Evolutionary conservation across 2,329 filamentous ascomycete genomes (phyloP), one percentile per base, ranked within the genome.

Genomic region (Xylaria sp.): DNA sequence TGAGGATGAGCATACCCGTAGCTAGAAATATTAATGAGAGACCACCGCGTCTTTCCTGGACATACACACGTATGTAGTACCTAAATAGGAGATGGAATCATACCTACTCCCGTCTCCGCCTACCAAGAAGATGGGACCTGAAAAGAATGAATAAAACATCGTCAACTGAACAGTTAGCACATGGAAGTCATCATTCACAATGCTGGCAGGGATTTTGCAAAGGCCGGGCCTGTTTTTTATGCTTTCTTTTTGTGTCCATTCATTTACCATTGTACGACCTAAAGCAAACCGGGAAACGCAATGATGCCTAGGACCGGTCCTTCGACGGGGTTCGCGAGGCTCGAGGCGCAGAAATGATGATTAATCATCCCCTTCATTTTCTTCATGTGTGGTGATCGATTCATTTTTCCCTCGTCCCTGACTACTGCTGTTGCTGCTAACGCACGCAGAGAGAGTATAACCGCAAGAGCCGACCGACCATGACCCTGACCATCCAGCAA

Each of bases 201-300:
- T 51, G 59, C 52, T 18, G 5, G 34, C 5, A 3, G 18, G 34
- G 11, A 37, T 49, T 16, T 18, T 47, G 16, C 18, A 48, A 52
- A 10, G 18, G 50, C 44, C 39, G 18, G 23, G 18, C 16, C 34
- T 56, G 9, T 42, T 51, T 58, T 65, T 59, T 61, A 37, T 63
- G 62, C 58, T 59, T 64, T 64, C 55, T 59, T 64, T 65, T 65
- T 69, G 67, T 69, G 67, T 69, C 63, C 67, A 68, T 71, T 69
- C 64, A 68, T 71, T 70, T 70, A 66, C 67, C 65, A 65, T 71
- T 69, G 65, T 68, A 69, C 61, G 66, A 70, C 69, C 68, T 69
- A 71, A 65, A 67, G 67, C 58, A 71, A 71, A 68, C 68, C 69
- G 67, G 58, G 68, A 71, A 66, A 71, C 69, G 68, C 69, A 71